A percentile compares a stretch with the other conserved stretches of the same genome.
Conservation (phyloP, 73 alveolate species). For the Durusdinium trenchii region DNA sequence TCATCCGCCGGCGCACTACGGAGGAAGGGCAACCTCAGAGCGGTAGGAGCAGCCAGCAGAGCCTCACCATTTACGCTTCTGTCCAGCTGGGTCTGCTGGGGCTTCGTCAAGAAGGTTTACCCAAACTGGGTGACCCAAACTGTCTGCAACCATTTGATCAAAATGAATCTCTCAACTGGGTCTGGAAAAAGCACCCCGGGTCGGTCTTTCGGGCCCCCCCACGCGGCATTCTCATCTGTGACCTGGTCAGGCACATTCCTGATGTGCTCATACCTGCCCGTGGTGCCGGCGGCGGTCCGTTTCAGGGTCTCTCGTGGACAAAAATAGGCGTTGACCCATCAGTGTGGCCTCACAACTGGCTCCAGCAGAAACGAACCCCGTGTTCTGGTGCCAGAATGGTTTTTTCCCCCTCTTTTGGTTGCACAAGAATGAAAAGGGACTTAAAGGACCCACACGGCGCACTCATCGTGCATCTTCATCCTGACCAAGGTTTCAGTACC, state of each 20-base stretch:
- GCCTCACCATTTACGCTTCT: no score
- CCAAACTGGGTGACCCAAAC: no score
- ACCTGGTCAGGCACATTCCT: constrained; percentile 94
- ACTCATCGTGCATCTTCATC: constrained; percentile 83
- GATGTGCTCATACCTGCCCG: constrained; percentile 77
- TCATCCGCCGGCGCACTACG: constrained; percentile 62
- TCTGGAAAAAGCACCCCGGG: no score
- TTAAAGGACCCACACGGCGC: constrained; percentile 18
- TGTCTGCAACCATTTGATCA: no score
- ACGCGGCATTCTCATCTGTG: constrained; percentile 73
- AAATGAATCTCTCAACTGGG: no score
- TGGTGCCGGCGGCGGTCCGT: background rate
- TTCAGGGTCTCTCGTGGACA: background rate
- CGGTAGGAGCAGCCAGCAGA: background rate
- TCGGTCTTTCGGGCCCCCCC: background rate
- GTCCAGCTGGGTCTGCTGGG: no score
- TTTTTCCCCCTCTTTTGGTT: background rate
- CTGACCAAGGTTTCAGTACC: constrained; percentile 81
- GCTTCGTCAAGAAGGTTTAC: no score
- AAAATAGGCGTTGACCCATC: no score
- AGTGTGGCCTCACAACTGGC: no score
- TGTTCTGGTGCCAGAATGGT: background rate
- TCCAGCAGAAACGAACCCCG: background rate
- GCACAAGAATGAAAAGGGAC: no score
- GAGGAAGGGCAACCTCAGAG: constrained; percentile 48